Base-by-base conservation (phyloP, 805 yeast genomes). In the Wickerhamiella sorbophila region DNA sequence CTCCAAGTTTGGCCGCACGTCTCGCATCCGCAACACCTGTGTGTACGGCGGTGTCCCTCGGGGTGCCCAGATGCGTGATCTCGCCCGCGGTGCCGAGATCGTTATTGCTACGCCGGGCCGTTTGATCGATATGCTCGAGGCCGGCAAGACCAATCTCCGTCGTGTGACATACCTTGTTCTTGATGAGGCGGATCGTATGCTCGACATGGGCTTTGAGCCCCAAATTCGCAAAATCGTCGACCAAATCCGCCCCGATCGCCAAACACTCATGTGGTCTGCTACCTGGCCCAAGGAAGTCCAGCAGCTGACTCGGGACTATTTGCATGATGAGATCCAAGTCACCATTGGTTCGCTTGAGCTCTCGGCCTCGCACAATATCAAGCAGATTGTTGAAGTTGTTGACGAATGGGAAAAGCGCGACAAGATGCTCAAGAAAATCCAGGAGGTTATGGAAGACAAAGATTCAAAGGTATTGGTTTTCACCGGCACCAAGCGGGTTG, bases 121-220 rank as follows among this genome's bases (percentile, higher is more conserved):
- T 74, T 75, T 91, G 65, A 84, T 91, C 55, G 98, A 91, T 67
- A 83, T 91, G 94, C 74, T 91, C 57, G 97, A 91, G 69, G 70
- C 80, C 49, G 88, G 91, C 57, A 87, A 82, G 70, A 91, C 97
- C 46, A 91, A 88, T 69, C 73, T 91, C 58, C 79, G 83, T 63
- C 83, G 97, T 71, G 95, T 91, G 49, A 91, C 97, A 41, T 91
- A 91, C 67, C 74, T 91, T 62, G 97, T 91, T 48, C 74, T 91
- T 57, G 98, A 91, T 66, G 98, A 91, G 75, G 98, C 98, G 58
- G 98, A 91, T 68, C 83, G 98, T 74, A 91, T 91, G 98, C 77
- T 91, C 69, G 98, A 91, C 71, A 91, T 91, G 98, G 98, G 98
- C 64, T 91, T 91, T 65, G 98, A 91, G 72, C 97, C 97, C 53